Percentiles rank a stretch among this genome's conserved stretches.
These are phyloP conservation scores for Malus orientalis DNA, from an alignment of 306 rosid genomes.

Conservation along the genomic window DNA sequence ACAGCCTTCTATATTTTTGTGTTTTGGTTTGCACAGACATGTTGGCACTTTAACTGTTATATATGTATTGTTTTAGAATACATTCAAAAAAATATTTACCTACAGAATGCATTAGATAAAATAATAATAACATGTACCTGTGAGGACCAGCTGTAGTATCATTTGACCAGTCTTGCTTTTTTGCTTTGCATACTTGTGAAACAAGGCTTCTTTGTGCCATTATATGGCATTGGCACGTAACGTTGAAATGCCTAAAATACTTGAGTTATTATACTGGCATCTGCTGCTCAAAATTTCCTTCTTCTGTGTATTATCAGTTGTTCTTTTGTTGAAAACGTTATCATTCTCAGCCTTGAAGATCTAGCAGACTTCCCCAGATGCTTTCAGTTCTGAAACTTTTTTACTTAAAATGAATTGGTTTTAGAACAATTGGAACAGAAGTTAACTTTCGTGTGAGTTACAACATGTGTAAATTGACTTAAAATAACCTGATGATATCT, in stretches of 20 bases:
- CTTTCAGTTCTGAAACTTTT: neutral
- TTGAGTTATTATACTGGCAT: neutral
- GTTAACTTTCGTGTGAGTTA: neutral
- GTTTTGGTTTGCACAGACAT: no score
- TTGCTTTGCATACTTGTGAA: neutral
- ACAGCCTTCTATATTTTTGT: no score
- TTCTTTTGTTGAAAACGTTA: neutral
- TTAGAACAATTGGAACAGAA: neutral
- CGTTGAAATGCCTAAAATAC: neutral
- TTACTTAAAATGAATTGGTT: neutral
- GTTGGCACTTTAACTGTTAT: no score
- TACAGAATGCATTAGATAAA: neutral
- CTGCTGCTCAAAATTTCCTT: neutral
- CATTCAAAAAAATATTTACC: neutral
- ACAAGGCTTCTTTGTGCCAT: neutral
- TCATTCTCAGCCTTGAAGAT: neutral
- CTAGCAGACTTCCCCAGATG: neutral
- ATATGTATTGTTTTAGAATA: no score
- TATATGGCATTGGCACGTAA: neutral
- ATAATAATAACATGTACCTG: neutral
- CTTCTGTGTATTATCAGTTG: neutral
- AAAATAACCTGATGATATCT: neutral
- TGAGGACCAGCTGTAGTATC: neutral
- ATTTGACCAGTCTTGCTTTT: neutral
- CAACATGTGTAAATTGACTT: neutral